Conservation (phyloP, 2,329 filamentous ascomycete genomes). For the Penicillium sp. region DNA sequence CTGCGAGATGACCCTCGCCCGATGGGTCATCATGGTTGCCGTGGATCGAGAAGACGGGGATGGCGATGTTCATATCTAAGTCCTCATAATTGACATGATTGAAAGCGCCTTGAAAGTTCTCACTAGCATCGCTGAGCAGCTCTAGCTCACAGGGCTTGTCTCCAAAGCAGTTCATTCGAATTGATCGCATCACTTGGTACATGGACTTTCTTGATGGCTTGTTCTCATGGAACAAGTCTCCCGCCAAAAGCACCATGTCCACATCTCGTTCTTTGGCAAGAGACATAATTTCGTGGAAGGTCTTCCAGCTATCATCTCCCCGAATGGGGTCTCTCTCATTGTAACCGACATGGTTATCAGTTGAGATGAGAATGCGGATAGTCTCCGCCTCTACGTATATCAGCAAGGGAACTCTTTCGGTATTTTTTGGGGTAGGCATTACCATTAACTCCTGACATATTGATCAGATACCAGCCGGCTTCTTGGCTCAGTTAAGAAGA, state of each 20-base stretch:
- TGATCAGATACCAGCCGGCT: not conserved
- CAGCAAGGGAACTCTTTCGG: not conserved
- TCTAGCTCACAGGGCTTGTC: slow-evolving; percentile 95
- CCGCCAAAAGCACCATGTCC: slow-evolving; percentile 94
- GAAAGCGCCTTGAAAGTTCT: slow-evolving; percentile 86
- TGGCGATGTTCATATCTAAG: slow-evolving; percentile 92
- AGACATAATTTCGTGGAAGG: slow-evolving; percentile 93
- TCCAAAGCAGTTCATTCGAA: slow-evolving; percentile 90
- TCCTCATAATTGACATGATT: slow-evolving; percentile 98
- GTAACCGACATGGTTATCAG: slow-evolving; percentile 97
- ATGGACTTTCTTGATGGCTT: slow-evolving; percentile 93
- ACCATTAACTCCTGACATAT: slow-evolving; percentile 32
- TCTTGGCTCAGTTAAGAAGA: not conserved
- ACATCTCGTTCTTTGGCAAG: slow-evolving; percentile 85
- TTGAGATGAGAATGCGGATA: slow-evolving; percentile 90
- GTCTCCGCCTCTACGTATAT: slow-evolving; percentile 64
- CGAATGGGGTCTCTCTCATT: slow-evolving; percentile 89
- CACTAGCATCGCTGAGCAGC: slow-evolving; percentile 87
- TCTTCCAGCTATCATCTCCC: slow-evolving; percentile 96
- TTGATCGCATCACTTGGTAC: slow-evolving; percentile 94
- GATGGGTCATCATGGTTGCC: slow-evolving; percentile 98
- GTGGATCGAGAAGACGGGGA: slow-evolving; percentile 97
- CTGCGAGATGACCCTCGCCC: slow-evolving; percentile 90
- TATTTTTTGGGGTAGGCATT: slow-evolving; percentile 4
- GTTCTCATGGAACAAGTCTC: slow-evolving; percentile 97